Percentiles rank a stretch among this genome's conserved stretches.
phyloP scores from a whole-genome alignment of 805 yeast genomes.

The Yarrowia keelungensis region DNA sequence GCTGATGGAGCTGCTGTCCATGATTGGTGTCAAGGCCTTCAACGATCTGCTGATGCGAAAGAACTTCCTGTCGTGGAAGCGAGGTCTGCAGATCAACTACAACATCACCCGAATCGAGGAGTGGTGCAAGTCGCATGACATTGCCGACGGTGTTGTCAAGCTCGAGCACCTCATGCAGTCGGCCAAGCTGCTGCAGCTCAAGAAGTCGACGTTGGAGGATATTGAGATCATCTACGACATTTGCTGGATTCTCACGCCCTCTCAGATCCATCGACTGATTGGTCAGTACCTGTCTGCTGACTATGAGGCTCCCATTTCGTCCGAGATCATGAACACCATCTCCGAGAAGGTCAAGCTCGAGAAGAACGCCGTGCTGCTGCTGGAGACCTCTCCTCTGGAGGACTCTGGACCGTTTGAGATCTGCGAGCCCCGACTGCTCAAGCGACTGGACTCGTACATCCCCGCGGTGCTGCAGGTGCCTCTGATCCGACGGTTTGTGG shows the following conservation, averaged over 20 bases:
- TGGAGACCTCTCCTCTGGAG: conserved; percentile 52
- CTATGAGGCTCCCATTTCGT: conserved; percentile 90
- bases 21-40: conserved; percentile 92
- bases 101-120: conserved; percentile 96
- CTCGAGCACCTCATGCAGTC: conserved; percentile 89
- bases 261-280: conserved; percentile 92
- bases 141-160: conserved; percentile 84
- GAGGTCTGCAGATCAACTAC: conserved; percentile 95
- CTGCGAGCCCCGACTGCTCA: conserved; percentile 66
- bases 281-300: conserved; percentile 91
- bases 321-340: conserved; percentile 77
- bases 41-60: conserved; percentile 95
- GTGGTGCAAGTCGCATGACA: conserved; percentile 95
- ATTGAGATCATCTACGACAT: conserved; percentile 92
- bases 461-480: conserved; percentile 95
- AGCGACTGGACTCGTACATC: conserved; percentile 71
- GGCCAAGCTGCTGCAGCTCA: conserved; percentile 88
- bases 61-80: conserved; percentile 94
- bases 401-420: conserved; percentile 54
- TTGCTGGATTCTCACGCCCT: conserved; percentile 90
- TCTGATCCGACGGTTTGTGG: conserved; percentile 84
- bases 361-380: conserved; percentile 51
- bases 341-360: conserved; percentile 56
- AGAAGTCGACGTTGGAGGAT: conserved; percentile 88
- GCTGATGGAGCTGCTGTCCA: conserved; percentile 78